These are phyloP conservation scores for Orbilia ellipsospora DNA, from an alignment of 2,329 filamentous ascomycete species.

Conservation along the genomic window DNA sequence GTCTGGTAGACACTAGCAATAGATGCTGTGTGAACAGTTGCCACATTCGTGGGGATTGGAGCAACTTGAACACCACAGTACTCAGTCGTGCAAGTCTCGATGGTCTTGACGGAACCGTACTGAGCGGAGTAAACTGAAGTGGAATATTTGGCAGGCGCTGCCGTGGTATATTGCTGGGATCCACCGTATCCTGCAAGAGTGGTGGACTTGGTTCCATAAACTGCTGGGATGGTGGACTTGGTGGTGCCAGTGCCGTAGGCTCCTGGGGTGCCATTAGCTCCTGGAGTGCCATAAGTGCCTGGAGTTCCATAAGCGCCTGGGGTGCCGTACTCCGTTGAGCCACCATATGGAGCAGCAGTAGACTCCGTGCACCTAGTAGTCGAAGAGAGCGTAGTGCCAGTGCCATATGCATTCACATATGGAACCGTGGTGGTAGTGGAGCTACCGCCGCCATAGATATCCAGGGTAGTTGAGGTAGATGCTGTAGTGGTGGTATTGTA, in stretches of 20 bases:
- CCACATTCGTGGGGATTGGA: slow-evolving; percentile 15
- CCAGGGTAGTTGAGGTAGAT: not conserved
- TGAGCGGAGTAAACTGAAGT: slow-evolving; percentile 24
- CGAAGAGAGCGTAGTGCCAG: not conserved
- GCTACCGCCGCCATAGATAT: not conserved
- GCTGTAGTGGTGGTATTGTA: slow-evolving; percentile 11
- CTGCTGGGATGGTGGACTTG: too few relatives aligned
- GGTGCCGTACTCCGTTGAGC: not conserved
- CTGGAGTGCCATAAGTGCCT: too few relatives aligned
- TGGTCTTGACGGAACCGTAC: slow-evolving; percentile 29
- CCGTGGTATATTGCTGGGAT: not conserved
- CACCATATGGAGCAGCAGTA: not conserved
- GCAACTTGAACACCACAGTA: slow-evolving; percentile 28
- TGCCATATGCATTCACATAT: slow-evolving; percentile 1
- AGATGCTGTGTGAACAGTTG: slow-evolving; percentile 7
- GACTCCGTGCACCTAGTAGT: slow-evolving; percentile 2
- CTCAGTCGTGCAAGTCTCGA: slow-evolving; percentile 38
- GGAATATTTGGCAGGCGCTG: slow-evolving; percentile 16
- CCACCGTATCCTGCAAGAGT: not conserved
- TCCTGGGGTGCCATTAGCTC: not conserved
- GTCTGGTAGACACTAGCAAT: slow-evolving; percentile 25
- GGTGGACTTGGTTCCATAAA: slow-evolving; percentile 5
- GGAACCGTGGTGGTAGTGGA: not conserved
- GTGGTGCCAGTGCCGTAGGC: not conserved
- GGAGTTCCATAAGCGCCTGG: not conserved